A percentile compares a stretch with the other conserved stretches of the same genome.
phyloP scores from a whole-genome alignment of 139 green algal species.

The Chlamydomonas sphaeroides region DNA sequence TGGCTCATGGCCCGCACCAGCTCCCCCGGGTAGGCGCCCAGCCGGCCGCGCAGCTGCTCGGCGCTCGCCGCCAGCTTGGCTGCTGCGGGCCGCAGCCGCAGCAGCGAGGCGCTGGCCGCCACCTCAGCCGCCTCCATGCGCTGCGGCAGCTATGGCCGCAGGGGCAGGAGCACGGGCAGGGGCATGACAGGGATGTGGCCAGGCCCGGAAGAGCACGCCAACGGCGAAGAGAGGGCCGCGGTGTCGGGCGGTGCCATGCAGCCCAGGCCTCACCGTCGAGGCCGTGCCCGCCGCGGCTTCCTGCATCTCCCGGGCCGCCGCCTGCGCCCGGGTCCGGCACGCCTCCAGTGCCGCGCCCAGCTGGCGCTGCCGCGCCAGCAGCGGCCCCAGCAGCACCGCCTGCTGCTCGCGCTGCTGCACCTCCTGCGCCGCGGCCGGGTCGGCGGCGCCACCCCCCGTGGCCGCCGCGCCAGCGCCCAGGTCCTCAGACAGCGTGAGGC shows the following conservation, averaged over 20 bases:
- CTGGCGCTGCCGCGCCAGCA: not conserved
- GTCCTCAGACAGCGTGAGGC: no score
- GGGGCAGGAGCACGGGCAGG: not conserved
- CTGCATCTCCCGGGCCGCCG: conserved; percentile 11
- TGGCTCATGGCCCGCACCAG: conserved; percentile 5
- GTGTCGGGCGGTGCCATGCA: no score
- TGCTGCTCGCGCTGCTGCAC: not conserved
- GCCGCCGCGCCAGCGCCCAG: not conserved
- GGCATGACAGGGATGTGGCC: no score
- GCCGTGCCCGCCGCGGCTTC: not conserved
- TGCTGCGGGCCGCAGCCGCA: conserved; percentile 2
- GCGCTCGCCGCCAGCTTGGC: not conserved
- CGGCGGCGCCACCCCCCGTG: not conserved
- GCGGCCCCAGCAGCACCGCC: conserved; percentile 24
- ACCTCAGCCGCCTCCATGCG: conserved; percentile 21
- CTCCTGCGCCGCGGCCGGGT: not conserved
- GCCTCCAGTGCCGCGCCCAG: not conserved
- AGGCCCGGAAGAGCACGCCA: no score
- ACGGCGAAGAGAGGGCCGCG: no score
- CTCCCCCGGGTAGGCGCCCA: conserved; percentile 19
- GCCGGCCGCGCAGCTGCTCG: conserved; percentile 8
- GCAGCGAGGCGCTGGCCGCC: conserved; percentile 13
- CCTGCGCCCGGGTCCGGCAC: not conserved
- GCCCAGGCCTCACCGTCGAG: not conserved
- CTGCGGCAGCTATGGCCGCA: not conserved